Evolutionary conservation across 176 grass and related monocot genomes (phyloP).

Genomic region (Otatea glauca): DNA sequence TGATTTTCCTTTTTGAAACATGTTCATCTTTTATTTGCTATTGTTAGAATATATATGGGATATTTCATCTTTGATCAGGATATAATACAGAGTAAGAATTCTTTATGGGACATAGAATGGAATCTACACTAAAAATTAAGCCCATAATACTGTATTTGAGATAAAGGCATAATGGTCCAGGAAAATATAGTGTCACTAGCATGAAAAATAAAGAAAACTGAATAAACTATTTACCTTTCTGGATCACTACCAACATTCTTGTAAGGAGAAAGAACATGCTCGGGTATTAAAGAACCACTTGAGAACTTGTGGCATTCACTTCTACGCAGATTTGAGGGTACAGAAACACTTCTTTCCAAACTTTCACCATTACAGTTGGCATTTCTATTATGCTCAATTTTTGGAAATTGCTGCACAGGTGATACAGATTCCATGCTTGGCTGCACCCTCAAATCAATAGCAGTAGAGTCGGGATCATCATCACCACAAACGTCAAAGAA

Average conservation of each 20-base stretch:
- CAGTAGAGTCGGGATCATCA: constrained; percentile 48
- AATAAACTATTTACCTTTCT: constrained; percentile 56
- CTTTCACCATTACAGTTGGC: constrained; percentile 55
- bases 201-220: constrained; percentile 20
- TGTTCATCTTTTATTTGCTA: not conserved
- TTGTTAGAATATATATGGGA: not conserved
- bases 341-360: constrained; percentile 72
- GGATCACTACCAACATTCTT: constrained; percentile 50
- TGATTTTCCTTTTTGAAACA: not conserved
- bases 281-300: constrained; percentile 85
- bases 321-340: constrained; percentile 38
- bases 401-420: constrained; percentile 47
- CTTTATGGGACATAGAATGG: constrained; percentile 19
- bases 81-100: not conserved
- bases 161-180: constrained; percentile 16
- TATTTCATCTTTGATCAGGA: constrained; percentile 11
- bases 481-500: constrained; percentile 85
- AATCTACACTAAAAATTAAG: constrained; percentile 5
- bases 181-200: constrained; percentile 1
- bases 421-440: constrained; percentile 47
- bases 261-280: constrained; percentile 78
- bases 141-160: constrained; percentile 11
- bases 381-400: constrained; percentile 50
- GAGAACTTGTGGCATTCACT: not conserved
- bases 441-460: constrained; percentile 45